A percentile compares a stretch with the other conserved stretches of the same genome.
These are phyloP conservation scores for Yamadazyma blattariae DNA, from an alignment of 1,139 yeast species.

Conservation along the genomic window DNA sequence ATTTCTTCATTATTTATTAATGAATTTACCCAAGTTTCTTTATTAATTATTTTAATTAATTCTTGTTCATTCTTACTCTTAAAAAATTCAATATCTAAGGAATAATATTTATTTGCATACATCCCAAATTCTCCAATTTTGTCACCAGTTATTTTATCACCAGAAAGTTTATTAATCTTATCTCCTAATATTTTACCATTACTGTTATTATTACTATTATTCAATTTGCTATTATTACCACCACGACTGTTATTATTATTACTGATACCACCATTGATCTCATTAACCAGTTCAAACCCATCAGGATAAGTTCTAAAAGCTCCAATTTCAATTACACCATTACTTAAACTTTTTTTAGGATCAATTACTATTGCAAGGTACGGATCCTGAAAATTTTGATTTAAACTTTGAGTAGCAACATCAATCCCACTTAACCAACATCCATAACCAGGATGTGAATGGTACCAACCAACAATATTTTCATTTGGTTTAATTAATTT, in stretches of 20 bases:
- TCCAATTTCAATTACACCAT: slow-evolving; percentile 79
- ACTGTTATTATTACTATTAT: too few relatives aligned
- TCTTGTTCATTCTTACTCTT: slow-evolving; percentile 52
- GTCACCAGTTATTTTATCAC: slow-evolving; percentile 1
- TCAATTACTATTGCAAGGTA: slow-evolving; percentile 87
- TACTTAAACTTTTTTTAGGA: slow-evolving; percentile 69
- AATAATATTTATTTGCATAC: slow-evolving; percentile 69
- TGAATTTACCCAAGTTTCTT: slow-evolving; percentile 47
- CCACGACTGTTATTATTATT: slow-evolving; percentile 1
- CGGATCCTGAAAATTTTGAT: slow-evolving; percentile 89
- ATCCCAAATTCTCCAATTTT: slow-evolving; percentile 56
- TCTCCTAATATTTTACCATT: too few relatives aligned
- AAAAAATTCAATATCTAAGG: slow-evolving; percentile 64
- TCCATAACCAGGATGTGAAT: slow-evolving; percentile 97
- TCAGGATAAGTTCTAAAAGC: slow-evolving; percentile 83
- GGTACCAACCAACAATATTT: slow-evolving; percentile 90
- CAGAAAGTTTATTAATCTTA: slow-evolving; percentile 1
- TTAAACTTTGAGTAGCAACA: slow-evolving; percentile 80
- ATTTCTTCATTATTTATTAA: slow-evolving; percentile 13
- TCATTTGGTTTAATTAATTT: slow-evolving; percentile 50
- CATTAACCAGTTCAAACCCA: slow-evolving; percentile 16
- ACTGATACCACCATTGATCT: background rate
- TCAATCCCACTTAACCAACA: slow-evolving; percentile 92
- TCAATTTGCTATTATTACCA: slow-evolving; percentile 37
- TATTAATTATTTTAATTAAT: slow-evolving; percentile 45